phyloP scores from a whole-genome alignment of 1,284 basidiomycete genomes.

The Trametes sp. region DNA sequence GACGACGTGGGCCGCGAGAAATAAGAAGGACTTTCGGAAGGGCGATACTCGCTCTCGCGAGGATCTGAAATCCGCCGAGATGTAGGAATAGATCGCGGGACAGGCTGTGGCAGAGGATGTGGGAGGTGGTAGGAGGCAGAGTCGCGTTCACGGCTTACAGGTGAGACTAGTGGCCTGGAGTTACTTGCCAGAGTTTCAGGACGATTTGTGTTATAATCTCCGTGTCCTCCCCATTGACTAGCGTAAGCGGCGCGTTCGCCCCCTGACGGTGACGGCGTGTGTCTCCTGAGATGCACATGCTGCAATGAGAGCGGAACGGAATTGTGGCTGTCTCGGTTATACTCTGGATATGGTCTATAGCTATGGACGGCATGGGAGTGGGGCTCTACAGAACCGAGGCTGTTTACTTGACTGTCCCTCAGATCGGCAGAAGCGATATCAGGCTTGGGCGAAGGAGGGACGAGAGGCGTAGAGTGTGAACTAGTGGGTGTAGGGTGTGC shows the following conservation, averaged over 20 bases:
- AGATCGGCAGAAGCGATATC: slow-evolving; percentile 14
- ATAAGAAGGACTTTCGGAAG: slow-evolving; percentile 20
- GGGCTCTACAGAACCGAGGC: slow-evolving; percentile 15
- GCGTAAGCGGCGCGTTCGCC: slow-evolving; percentile 11
- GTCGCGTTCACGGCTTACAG: slow-evolving; percentile 27
- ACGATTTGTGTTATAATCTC: slow-evolving; percentile 17
- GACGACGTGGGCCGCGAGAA: slow-evolving; percentile 30
- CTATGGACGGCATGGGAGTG: slow-evolving; percentile 18
- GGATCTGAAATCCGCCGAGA: slow-evolving; percentile 27
- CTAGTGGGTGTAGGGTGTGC: slow-evolving; percentile 24
- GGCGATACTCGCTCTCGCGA: slow-evolving; percentile 19
- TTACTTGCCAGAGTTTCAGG: slow-evolving; percentile 19
- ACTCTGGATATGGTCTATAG: slow-evolving; percentile 20
- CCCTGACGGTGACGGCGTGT: slow-evolving; percentile 34
- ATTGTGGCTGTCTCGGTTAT: slow-evolving; percentile 31
- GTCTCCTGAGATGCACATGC: slow-evolving; percentile 30
- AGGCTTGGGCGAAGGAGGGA: slow-evolving; percentile 4
- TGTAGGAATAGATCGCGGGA: slow-evolving; percentile 23
- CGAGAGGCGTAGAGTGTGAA: slow-evolving; percentile 13
- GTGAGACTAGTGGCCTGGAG: slow-evolving; percentile 14
- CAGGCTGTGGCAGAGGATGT: slow-evolving; percentile 28
- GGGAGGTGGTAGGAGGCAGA: slow-evolving; percentile 26
- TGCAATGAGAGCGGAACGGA: slow-evolving; percentile 36
- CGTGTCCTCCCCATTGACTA: slow-evolving; percentile 12
- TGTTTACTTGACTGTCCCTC: slow-evolving; percentile 12